Evolutionary conservation across 1,284 basidiomycete species (phyloP), one percentile per base, ranked within the genome.

Genomic region (Puccinia polysora): DNA sequence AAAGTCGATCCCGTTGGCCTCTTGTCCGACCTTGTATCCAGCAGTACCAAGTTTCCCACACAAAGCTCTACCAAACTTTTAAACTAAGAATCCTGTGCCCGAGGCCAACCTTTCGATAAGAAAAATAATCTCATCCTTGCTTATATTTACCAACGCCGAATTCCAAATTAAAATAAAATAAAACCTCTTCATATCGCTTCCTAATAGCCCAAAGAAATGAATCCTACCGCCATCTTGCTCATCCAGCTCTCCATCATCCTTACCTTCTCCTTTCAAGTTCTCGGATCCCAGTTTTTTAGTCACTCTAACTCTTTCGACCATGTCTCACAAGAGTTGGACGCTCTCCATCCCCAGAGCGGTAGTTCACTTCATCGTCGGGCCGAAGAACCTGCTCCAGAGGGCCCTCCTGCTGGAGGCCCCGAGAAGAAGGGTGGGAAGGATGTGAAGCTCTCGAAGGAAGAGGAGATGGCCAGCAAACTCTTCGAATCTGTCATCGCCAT

Each of bases 401-500:
- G 18, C 18, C 8, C 40, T 8, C 18, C 40, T 8, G 18, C 40
- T 43, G 56, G 4, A 28, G 38, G 38, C 4, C 6, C 10, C 6
- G 45, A 23, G n/a, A 40, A 25, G 15, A 15, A n/a, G 4, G 20
- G 14, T 15, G 18, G 23, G 1, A 60, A 60, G 38, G 12, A 25
- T 1, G 7, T n/a, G 15, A 47, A 47, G 3, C 2, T 47, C 18
- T 45, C 38, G 23, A 62, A 62, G 28, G 59, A 62, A 15, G 59
- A 62, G 23, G 38, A 62, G 28, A 18, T 62, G 6, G 59, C 59
- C 18, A 32, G 23, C 10, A 47, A 62, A 28, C 23, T 62, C 6
- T 62, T 62, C 59, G 59, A 62, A 40, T 28, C 38, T 15, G 47
- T 62, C 12, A 47, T 62, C 43, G 23, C 43, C 6, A 47, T 62